These are phyloP conservation scores for Macroventuria anomochaeta DNA, from an alignment of 2,329 filamentous ascomycete species.

Conservation along the genomic window DNA sequence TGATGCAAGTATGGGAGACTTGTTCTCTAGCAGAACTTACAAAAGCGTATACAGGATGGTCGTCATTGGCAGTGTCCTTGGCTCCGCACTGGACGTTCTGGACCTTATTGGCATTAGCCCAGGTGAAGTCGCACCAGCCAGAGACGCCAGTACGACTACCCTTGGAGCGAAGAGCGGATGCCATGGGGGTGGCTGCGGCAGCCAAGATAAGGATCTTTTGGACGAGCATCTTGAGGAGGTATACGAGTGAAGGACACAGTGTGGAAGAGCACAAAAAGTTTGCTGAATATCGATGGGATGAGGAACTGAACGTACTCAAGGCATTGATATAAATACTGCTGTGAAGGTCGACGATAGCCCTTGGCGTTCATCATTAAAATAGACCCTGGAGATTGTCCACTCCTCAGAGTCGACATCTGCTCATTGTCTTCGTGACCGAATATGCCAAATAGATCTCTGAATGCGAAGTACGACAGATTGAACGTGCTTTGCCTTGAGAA, in stretches of 20 bases:
- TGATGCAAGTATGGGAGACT: too few relatives aligned
- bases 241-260: not conserved
- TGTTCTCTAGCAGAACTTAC: not conserved
- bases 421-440: not conserved
- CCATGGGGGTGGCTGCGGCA: not conserved
- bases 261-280: too few relatives aligned
- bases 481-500: not conserved
- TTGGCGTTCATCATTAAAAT: not conserved
- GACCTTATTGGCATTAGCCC: not conserved
- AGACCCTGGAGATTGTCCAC: not conserved
- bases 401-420: not conserved
- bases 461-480: not conserved
- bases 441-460: not conserved
- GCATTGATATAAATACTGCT: not conserved
- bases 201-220: not conserved
- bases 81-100: conserved; percentile 6
- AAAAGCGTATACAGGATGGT: not conserved
- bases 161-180: not conserved
- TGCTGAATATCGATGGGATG: too few relatives aligned
- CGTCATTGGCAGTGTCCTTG: not conserved
- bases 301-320: not conserved
- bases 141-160: not conserved
- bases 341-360: not conserved
- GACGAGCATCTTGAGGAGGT: not conserved
- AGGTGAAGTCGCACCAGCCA: conserved; percentile 7